Base-by-base conservation (phyloP, 192 early-diverging fungal species). In the Coemansia sp. region DNA sequence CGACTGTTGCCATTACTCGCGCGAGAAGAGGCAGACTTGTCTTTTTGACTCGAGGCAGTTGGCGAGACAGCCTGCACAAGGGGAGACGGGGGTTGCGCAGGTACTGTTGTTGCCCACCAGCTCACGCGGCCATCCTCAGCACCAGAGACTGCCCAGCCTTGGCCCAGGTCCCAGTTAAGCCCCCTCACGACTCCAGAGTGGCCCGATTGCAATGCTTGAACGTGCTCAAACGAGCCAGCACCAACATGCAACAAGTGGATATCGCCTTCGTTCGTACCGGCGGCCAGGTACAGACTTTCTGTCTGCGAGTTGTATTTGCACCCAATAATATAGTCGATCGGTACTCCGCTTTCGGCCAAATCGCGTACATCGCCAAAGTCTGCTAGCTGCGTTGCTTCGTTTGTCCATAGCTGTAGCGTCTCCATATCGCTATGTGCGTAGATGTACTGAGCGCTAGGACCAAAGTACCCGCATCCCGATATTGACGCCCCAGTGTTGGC, bases 381-480 rank as follows among this genome's bases (percentile, higher is more conserved):
- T 57, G 85, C 87, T 47, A 85, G 68, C 72, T 65, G 71, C 6
- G 83, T 80, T 12, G 78, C 74, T 22, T 85, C 76, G 64, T 49
- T 67, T 11, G 78, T 91, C 86, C 92, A 95, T 27, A 98, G 70
- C 44, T 92, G 90, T 29, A 97, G 88, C 0, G 96, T 97, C 75
- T 99, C 95, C 70, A 95, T 90, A 71, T 98, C 96, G 34, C 91
- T 97, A 13, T 93, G 76, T 46, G 87, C 88, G 69, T 94, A 99
- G 8, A 98, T 65, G 78, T 94, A 97, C 82, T 98, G 95, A n/a
- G 87, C 85, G 10, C 75, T 74, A 2, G 95, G 94, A 15, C 97
- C 97, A 82, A 98, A 98, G 80, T 92, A 99, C 4, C 96, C 96
- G 65, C 91, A 76, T 66, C 87, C 90, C 73, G 88, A 87, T n/a